Conservation (phyloP, 352 stramenopile genomes). For the Phytophthora litchii region DNA sequence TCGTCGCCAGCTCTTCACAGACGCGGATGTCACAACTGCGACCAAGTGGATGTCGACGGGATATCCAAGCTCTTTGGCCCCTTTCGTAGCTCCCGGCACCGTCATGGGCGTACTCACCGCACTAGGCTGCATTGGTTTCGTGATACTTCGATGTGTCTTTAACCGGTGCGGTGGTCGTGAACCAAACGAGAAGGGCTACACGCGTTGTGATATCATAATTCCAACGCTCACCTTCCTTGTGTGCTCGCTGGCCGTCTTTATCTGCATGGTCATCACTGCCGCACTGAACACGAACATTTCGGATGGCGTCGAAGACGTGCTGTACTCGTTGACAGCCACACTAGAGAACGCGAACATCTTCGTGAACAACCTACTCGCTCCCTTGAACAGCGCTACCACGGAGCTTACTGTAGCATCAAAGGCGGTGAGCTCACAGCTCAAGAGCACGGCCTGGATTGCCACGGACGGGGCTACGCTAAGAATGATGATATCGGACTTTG, state of each 20-base stretch:
- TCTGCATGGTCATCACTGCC: constrained; percentile 76
- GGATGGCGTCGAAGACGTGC: constrained; percentile 58
- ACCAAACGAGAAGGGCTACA: constrained; percentile 78
- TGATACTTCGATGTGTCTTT: constrained; percentile 78
- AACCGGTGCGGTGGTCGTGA: constrained; percentile 82
- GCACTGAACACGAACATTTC: constrained; percentile 86
- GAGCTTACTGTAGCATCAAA: constrained; percentile 50
- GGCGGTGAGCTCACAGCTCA: constrained; percentile 45
- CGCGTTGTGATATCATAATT: constrained; percentile 76
- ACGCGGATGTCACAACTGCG: constrained; percentile 56
- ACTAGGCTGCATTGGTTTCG: constrained; percentile 59
- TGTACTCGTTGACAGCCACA: constrained; percentile 73
- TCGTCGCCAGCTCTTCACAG: constrained; percentile 62
- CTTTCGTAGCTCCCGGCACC: constrained; percentile 74
- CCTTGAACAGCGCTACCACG: constrained; percentile 47
- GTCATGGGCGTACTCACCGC: constrained; percentile 73
- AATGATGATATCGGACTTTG: constrained; percentile 68
- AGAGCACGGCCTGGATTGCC: constrained; percentile 59
- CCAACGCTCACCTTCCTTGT: constrained; percentile 65
- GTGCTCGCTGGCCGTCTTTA: constrained; percentile 78
- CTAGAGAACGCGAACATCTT: constrained; percentile 84
- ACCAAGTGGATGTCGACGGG: constrained; percentile 69
- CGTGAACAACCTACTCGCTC: constrained; percentile 59
- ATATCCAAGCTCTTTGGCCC: constrained; percentile 71
- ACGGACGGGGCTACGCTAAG: constrained; percentile 52